Evolutionary conservation across 805 yeast species (phyloP).

Genomic region (Diddensiella transvaalensis): DNA sequence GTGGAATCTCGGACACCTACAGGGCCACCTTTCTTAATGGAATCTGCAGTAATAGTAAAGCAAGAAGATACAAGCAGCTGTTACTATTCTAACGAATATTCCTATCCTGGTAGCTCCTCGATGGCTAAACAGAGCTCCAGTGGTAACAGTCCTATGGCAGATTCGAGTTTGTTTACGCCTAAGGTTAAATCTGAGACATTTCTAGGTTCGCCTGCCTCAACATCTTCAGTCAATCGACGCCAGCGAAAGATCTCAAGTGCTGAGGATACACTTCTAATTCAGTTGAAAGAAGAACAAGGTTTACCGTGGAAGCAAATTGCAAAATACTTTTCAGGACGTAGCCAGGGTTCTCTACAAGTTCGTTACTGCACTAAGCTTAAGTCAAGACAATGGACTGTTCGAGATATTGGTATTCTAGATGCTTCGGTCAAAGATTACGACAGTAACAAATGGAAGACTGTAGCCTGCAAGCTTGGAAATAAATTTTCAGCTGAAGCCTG

Average conservation of each 20-base stretch:
- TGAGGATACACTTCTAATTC: conserved; percentile 28
- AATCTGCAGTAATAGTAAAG: no score
- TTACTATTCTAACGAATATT: no score
- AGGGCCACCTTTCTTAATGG: no score
- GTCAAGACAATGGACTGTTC: conserved; percentile 21
- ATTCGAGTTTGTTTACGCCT: no score
- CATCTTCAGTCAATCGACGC: no score
- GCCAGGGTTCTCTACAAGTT: conserved; percentile 81
- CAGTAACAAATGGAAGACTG: conserved; percentile 24
- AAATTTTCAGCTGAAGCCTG: conserved; percentile 21
- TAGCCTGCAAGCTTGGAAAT: conserved; percentile 22
- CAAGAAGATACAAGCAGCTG: no score
- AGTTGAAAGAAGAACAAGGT: conserved; percentile 65
- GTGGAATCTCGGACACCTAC: no score
- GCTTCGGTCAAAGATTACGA: conserved; percentile 23
- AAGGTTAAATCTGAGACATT: no score
- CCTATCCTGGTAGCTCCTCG: no score
- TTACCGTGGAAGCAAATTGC: conserved; percentile 83
- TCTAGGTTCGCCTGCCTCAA: no score
- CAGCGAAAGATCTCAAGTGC: conserved; percentile 10
- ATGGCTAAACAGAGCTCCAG: no score
- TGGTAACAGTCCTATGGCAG: no score
- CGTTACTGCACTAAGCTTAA: conserved; percentile 30
- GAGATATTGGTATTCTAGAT: conserved; percentile 19
- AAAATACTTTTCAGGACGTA: conserved; percentile 65